Conservation (phyloP, 768 basidiomycete genomes). For the Clavaria fumosa region DNA sequence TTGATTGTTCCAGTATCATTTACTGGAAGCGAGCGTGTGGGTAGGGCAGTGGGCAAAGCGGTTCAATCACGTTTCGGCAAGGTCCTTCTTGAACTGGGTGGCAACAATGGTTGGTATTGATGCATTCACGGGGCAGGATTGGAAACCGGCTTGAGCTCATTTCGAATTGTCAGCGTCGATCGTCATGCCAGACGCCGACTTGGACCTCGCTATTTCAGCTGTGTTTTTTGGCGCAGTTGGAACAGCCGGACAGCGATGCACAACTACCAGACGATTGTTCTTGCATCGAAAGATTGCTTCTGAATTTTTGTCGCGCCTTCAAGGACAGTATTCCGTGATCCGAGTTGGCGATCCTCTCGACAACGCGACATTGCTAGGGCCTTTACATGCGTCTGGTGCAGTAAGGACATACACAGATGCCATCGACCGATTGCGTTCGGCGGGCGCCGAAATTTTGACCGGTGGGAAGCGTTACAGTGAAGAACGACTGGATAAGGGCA, state of each 20-base stretch:
- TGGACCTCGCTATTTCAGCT: slow-evolving; percentile 75
- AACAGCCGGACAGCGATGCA: slow-evolving; percentile 64
- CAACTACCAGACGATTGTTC: slow-evolving; percentile 81
- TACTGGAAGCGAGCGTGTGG: slow-evolving; percentile 84
- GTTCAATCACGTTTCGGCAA: slow-evolving; percentile 86
- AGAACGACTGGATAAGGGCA: slow-evolving; percentile 44
- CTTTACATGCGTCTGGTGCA: slow-evolving; percentile 61
- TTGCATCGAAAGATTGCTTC: slow-evolving; percentile 69
- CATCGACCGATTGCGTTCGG: slow-evolving; percentile 41
- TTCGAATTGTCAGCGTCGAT: no score
- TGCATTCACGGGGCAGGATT: no score
- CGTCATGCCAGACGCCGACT: slow-evolving; percentile 87
- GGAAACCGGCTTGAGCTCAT: no score
- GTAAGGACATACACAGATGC: slow-evolving; percentile 51
- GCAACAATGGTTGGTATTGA: slow-evolving; percentile 85
- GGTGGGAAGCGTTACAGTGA: slow-evolving; percentile 48
- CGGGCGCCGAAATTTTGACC: slow-evolving; percentile 61
- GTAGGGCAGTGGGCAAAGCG: slow-evolving; percentile 71
- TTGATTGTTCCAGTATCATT: slow-evolving; percentile 55
- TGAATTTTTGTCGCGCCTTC: slow-evolving; percentile 61
- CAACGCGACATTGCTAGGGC: slow-evolving; percentile 62
- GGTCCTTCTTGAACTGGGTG: slow-evolving; percentile 80
- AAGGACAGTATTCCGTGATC: slow-evolving; percentile 55
- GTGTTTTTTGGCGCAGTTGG: slow-evolving; percentile 93
- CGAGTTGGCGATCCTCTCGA: slow-evolving; percentile 78